Evolutionary conservation across 2,329 filamentous ascomycete species (phyloP).

Genomic region (Aspergillus puulaauensis): DNA sequence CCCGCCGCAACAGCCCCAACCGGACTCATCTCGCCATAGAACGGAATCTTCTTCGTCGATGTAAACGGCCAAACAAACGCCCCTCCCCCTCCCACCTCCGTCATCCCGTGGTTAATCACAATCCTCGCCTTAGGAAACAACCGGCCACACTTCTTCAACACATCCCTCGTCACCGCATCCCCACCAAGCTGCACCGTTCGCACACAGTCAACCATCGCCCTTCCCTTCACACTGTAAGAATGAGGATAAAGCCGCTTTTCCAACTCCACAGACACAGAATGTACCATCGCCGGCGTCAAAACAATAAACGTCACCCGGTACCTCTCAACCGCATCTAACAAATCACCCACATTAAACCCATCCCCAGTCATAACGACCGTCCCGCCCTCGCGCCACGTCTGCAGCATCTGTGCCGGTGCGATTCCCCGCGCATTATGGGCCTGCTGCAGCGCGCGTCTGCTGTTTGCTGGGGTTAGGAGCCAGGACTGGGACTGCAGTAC

Average conservation of each 20-base stretch:
- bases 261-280: neutral
- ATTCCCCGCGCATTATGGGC: neutral
- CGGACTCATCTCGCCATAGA: constrained; percentile 1
- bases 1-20: neutral
- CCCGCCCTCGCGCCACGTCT: constrained; percentile 1
- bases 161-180: neutral
- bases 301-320: neutral
- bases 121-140: neutral
- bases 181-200: neutral
- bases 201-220: neutral
- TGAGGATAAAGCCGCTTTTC: neutral
- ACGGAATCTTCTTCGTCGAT: neutral
- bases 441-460: neutral
- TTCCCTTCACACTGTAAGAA: neutral
- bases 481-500: constrained; percentile 1
- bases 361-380: neutral
- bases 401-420: constrained; percentile 1
- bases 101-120: constrained; percentile 1
- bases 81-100: neutral
- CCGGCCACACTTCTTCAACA: neutral
- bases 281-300: neutral
- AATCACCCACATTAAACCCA: neutral
- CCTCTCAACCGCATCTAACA: neutral
- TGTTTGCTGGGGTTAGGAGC: neutral
- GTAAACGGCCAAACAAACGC: neutral